Base-by-base conservation (phyloP, 371 early-diverging fungal genomes). In the Syncephalastrum sp. region DNA sequence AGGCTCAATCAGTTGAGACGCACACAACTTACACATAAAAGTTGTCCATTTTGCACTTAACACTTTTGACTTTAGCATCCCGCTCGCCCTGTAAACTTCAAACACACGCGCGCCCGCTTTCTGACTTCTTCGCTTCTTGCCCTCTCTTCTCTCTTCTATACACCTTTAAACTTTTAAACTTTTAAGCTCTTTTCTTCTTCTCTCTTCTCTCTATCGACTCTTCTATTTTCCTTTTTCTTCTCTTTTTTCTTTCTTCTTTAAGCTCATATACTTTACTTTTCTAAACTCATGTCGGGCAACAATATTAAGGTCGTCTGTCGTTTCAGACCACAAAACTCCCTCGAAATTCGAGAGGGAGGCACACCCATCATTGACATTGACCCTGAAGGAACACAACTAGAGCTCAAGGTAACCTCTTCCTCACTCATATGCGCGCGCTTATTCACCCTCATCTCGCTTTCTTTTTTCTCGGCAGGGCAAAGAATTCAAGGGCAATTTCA, bases 301-400 rank as follows among this genome's bases (percentile, higher is more conserved):
- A 94, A 93, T 79, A 96, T 96, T 72, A 89, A 90, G 73, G 98
- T 97, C 60, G 89, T 96, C 55, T 94, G 94, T 79, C 90, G 98
- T 54, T 95, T 97, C 79, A 83, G 96, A 56, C 98, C 98, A 50
- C 94, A 94, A 70, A 97, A 97, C 73, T 71, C 85, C 55, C 70
- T 92, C 44, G 98, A 97, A 81, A 86, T 87, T 55, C 81, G 78
- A 57, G 91, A 95, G 67, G 92, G 92, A 57, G 95, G 95, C 59
- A 85, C 82, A 38, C 88, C 88, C 59, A 85, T 93, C 53, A 85
- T 96, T 63, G 74, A 79, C 14, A 85, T 91, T 57, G 90, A 91
- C 67, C 89, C 90, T 59, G 89, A 91, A 63, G 88, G 84, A 16
- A 86, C 88, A 24, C 75, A 82, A 24, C 85, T 93, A 56, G 83